These are phyloP conservation scores for Chenopodium berlandieri DNA, from an alignment of 148 eudicot species.

Conservation along the genomic window DNA sequence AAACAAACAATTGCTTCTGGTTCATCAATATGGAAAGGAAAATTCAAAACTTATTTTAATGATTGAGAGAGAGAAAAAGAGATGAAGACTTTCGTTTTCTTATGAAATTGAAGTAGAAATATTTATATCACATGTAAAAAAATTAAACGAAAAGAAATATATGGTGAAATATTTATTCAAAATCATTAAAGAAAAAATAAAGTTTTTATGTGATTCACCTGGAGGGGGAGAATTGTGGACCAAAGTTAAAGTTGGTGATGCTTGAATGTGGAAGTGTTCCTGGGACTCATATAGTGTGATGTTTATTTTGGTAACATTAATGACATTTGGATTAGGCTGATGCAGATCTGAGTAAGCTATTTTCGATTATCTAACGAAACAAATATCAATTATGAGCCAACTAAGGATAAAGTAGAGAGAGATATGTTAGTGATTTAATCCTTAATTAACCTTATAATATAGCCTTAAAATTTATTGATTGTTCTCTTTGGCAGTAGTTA, in stretches of 20 bases:
- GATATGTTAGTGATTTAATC: not conserved
- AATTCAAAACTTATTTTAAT: not conserved
- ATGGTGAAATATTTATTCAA: not conserved
- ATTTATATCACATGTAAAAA: too few relatives aligned
- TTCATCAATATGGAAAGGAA: conserved; percentile 17
- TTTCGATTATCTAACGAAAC: too few relatives aligned
- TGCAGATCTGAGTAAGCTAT: not conserved
- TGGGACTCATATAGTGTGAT: not conserved
- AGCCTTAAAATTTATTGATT: too few relatives aligned
- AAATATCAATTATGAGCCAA: too few relatives aligned
- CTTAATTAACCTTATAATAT: too few relatives aligned
- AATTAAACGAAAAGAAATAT: too few relatives aligned
- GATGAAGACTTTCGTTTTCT: not conserved
- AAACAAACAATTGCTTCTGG: conserved; percentile 27
- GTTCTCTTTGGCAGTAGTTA: too few relatives aligned
- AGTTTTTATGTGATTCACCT: not conserved
- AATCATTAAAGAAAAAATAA: not conserved
- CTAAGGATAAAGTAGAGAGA: not conserved
- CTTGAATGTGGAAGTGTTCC: not conserved
- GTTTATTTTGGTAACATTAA: not conserved
- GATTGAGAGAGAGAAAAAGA: not conserved
- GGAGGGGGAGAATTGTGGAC: not conserved
- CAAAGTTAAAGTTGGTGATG: not conserved
- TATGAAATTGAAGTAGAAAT: not conserved
- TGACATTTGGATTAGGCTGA: not conserved